These are phyloP conservation scores for Globisporangium iwayamae DNA, from an alignment of 352 stramenopile species.

Conservation along the genomic window DNA sequence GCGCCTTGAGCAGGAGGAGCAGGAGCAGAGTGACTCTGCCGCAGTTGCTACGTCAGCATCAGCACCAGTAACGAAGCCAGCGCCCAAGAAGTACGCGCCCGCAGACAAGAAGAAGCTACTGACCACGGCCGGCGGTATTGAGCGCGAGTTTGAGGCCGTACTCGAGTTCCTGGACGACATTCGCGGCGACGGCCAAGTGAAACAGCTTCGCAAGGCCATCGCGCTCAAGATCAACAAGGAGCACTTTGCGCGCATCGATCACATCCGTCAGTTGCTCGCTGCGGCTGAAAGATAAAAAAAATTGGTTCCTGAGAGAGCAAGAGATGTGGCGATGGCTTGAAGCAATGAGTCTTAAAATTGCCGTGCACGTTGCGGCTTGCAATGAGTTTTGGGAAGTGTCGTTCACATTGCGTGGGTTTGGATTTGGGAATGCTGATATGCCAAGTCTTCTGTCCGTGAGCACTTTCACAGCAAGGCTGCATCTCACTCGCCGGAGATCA, in stretches of 20 bases:
- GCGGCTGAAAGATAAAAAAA: neutral
- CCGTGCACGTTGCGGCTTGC: no score
- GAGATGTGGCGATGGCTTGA: no score
- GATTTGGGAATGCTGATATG: no score
- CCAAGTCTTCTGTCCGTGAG: no score
- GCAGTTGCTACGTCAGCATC: neutral
- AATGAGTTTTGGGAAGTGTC: no score
- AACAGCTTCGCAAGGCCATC: conserved; percentile 67
- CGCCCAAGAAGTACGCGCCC: conserved; percentile 8
- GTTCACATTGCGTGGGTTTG: no score
- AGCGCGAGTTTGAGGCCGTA: conserved; percentile 77
- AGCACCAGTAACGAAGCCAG: neutral
- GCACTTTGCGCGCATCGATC: conserved; percentile 67
- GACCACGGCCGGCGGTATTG: conserved; percentile 39
- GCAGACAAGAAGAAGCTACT: conserved; percentile 45
- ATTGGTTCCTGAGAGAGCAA: no score
- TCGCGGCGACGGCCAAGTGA: conserved; percentile 61
- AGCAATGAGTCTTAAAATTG: no score
- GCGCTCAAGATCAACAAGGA: conserved; percentile 59
- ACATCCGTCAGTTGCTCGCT: conserved; percentile 31
- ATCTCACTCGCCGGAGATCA: no score
- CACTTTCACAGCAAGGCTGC: no score
- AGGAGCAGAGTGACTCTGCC: neutral
- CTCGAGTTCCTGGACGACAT: conserved; percentile 75
- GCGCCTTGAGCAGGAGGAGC: conserved; percentile 55